Percentiles rank a stretch among this genome's conserved stretches.
Conservation (phyloP, 2,329 filamentous ascomycete species). For the Alternaria dauci region DNA sequence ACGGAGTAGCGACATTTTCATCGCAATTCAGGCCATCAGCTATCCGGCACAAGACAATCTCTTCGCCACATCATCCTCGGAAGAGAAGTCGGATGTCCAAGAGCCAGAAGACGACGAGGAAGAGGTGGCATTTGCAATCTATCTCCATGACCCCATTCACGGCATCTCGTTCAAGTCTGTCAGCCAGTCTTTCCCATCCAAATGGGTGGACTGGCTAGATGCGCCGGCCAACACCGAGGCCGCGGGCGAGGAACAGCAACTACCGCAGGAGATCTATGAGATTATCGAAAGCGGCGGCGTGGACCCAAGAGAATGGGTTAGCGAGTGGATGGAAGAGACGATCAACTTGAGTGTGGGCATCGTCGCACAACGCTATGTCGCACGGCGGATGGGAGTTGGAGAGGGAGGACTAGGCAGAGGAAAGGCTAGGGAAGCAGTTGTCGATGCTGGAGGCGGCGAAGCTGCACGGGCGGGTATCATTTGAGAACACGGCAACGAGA, state of each 20-base stretch:
- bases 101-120: constrained; percentile 68
- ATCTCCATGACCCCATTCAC: constrained; percentile 87
- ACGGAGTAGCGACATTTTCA: constrained; percentile 91
- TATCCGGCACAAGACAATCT: constrained; percentile 70
- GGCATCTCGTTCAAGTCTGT: constrained; percentile 85
- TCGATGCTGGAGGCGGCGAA: constrained; percentile 68
- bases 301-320: constrained; percentile 95
- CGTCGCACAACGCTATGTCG: constrained; percentile 94
- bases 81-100: constrained; percentile 64
- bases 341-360: constrained; percentile 80
- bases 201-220: constrained; percentile 93
- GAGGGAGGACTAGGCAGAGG: constrained; percentile 73
- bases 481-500: constrained; percentile 13
- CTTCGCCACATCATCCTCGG: constrained; percentile 66
- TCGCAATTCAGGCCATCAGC: constrained; percentile 88
- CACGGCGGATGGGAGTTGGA: constrained; percentile 92
- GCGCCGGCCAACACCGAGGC: constrained; percentile 52
- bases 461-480: constrained; percentile 63
- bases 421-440: constrained; percentile 62
- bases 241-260: constrained; percentile 59
- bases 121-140: constrained; percentile 76
- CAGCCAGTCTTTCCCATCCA: constrained; percentile 81
- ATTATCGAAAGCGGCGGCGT: constrained; percentile 79
- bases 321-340: constrained; percentile 94
- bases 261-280: constrained; percentile 85